These are phyloP conservation scores for Penicillium sp. DNA, from an alignment of 2,329 filamentous ascomycete genomes.

Conservation along the genomic window DNA sequence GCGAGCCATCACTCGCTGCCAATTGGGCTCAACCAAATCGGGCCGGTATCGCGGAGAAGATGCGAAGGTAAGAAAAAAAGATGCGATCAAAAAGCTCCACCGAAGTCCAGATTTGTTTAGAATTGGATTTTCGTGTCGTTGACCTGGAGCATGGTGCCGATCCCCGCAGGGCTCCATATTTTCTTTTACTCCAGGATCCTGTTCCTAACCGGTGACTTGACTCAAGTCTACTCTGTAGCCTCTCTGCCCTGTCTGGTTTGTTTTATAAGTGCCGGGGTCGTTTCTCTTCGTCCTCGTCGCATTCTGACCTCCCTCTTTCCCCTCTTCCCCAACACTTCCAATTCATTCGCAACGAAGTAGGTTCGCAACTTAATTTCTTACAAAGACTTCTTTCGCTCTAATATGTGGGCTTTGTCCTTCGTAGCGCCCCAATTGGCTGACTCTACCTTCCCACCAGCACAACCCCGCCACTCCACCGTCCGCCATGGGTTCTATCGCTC, in stretches of 20 bases:
- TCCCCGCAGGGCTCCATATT: constrained; percentile 19
- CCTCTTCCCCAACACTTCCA: neutral
- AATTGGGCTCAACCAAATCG: neutral
- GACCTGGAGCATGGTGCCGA: constrained; percentile 8
- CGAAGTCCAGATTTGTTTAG: constrained; percentile 10
- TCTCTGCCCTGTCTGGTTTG: neutral
- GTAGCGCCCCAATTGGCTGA: neutral
- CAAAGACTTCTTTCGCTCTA: neutral
- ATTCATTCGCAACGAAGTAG: constrained; percentile 1
- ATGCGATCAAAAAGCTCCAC: constrained; percentile 15
- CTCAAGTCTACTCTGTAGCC: neutral
- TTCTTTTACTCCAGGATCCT: too few species aligned
- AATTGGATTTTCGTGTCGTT: constrained; percentile 4
- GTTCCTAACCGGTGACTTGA: too few species aligned
- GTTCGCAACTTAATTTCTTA: neutral
- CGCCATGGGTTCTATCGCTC: constrained; percentile 38
- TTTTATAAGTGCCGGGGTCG: neutral
- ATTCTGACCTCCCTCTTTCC: neutral
- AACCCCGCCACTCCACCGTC: constrained; percentile 7
- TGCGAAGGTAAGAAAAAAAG: constrained; percentile 10
- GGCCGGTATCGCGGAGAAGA: neutral
- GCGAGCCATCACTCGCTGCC: constrained; percentile 38
- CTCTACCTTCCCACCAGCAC: neutral
- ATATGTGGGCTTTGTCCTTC: neutral
- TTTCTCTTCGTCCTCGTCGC: neutral